Evolutionary conservation across 805 yeast species (phyloP).

Genomic region (Debaryomyces prosopidis): DNA sequence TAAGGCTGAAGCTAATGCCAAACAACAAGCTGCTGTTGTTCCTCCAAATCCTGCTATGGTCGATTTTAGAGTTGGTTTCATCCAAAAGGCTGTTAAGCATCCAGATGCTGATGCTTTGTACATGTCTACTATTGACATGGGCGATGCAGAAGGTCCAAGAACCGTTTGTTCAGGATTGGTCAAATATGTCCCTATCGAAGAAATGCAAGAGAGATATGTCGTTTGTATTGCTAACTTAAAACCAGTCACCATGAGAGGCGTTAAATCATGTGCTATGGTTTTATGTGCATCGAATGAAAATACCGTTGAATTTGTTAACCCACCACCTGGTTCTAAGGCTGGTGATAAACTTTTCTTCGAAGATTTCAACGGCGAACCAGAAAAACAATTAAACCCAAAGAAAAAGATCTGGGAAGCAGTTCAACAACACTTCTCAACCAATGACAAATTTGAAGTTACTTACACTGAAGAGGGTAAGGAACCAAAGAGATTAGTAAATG

Average conservation of each 20-base stretch:
- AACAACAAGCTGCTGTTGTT: slow-evolving; percentile 53
- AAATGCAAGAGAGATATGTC: slow-evolving; percentile 91
- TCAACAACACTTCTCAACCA: slow-evolving; percentile 89
- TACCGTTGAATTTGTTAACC: slow-evolving; percentile 87
- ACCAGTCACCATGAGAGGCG: slow-evolving; percentile 98
- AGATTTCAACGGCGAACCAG: slow-evolving; percentile 86
- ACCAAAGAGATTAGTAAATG: slow-evolving; percentile 71
- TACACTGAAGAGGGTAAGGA: slow-evolving; percentile 80
- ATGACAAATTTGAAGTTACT: slow-evolving; percentile 71
- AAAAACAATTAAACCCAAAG: slow-evolving; percentile 92
- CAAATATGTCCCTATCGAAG: slow-evolving; percentile 84
- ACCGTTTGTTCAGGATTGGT: slow-evolving; percentile 98
- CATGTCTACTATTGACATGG: slow-evolving; percentile 94
- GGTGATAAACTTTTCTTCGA: slow-evolving; percentile 97
- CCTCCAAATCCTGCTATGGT: slow-evolving; percentile 82
- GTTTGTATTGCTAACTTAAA: slow-evolving; percentile 93
- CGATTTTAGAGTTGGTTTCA: slow-evolving; percentile 94
- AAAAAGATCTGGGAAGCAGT: slow-evolving; percentile 96
- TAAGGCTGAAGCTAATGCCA: slow-evolving; percentile 50
- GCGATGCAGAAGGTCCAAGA: slow-evolving; percentile 96
- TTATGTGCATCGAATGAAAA: slow-evolving; percentile 82
- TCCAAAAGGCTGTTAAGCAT: slow-evolving; percentile 93
- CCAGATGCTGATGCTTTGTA: slow-evolving; percentile 97
- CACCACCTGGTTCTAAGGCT: slow-evolving; percentile 89
- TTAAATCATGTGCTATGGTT: slow-evolving; percentile 95